Conservation (phyloP, 2,329 filamentous ascomycete species). For the Cephalotrichum gorgonifer region DNA sequence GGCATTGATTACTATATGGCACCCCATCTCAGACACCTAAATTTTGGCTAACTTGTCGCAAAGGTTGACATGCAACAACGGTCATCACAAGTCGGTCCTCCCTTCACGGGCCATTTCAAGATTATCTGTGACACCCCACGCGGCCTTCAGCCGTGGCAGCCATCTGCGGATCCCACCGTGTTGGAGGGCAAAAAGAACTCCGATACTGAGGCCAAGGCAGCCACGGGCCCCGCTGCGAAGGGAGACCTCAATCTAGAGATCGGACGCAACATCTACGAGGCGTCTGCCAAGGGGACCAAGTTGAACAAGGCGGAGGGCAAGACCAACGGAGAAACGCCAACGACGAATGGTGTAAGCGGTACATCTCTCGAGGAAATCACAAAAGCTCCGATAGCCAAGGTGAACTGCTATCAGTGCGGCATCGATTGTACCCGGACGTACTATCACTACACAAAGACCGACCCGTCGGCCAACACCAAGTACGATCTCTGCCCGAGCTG, state of each 20-base stretch:
- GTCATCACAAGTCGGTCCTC: constrained; percentile 89
- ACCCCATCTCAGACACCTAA: neutral
- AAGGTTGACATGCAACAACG: constrained; percentile 94
- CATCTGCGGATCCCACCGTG: constrained; percentile 63
- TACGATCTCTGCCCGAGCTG: constrained; percentile 89
- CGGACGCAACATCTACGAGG: constrained; percentile 90
- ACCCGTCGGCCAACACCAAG: constrained; percentile 56
- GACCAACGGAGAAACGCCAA: constrained; percentile 61
- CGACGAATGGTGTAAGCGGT: constrained; percentile 51
- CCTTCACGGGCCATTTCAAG: constrained; percentile 95
- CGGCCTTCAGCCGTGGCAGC: constrained; percentile 90
- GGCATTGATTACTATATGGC: neutral
- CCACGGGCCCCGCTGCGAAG: constrained; percentile 56
- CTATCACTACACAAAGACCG: constrained; percentile 46
- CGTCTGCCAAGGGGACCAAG: constrained; percentile 67
- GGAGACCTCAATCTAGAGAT: constrained; percentile 84
- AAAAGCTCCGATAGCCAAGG: constrained; percentile 55
- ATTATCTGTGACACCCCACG: constrained; percentile 92
- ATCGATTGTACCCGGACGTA: constrained; percentile 69
- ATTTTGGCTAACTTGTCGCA: neutral
- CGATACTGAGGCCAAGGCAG: constrained; percentile 66
- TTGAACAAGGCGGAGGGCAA: constrained; percentile 61
- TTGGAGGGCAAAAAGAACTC: constrained; percentile 48
- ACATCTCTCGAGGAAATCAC: constrained; percentile 41
- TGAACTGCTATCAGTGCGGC: constrained; percentile 85